Base-by-base conservation (phyloP, 345 rosid species). In the Salix suchowensis region DNA sequence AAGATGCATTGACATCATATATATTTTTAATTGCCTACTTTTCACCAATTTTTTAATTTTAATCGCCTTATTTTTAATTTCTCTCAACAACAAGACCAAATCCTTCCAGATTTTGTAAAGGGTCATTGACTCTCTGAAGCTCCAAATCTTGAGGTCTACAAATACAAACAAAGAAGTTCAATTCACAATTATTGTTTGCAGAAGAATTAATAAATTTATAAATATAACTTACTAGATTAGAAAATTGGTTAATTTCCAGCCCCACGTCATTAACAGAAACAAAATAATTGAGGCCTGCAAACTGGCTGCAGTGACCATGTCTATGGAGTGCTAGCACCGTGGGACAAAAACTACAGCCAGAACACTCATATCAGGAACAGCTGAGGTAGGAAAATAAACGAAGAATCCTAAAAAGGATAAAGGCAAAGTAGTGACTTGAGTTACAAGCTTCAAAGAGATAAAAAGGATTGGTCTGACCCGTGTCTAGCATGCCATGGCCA, bases 351-450 rank as follows among this genome's bases (percentile, higher is more conserved):
- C n/a, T n/a, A 50, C 4, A 32, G 12, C 10, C 24, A 4, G 54
- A n/a, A 42, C 6, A 34, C 6, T 34, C 13, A 58, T 3, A 69
- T 12, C 60, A 23, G 18, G 6, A 34, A 58, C 16, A 40, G 73
- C 13, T 76, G 79, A 74, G 34, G 13, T 26, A 21, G 55, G 40
- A 44, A 61, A 24, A 18, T 5, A n/a, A 34, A 65, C 37, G 21
- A 62, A 44, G 88, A 86, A 86, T 83, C 88, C 78, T 58, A 61
- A 30, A 85, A 85, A 74, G 82, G 68, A 19, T 65, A 76, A 67
- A 61, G 55, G 60, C 28, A 80, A 83, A 79, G 82, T 12, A 67
- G 55, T 58, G 60, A 55, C 90, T 85, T 87, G 80, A 72, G 65
- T 7, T 67, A 61, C 74, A 87, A 85, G 88, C 79, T 80, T 85